phyloP scores from a whole-genome alignment of 495 filamentous ascomycete species.

The Physcia stellaris region DNA sequence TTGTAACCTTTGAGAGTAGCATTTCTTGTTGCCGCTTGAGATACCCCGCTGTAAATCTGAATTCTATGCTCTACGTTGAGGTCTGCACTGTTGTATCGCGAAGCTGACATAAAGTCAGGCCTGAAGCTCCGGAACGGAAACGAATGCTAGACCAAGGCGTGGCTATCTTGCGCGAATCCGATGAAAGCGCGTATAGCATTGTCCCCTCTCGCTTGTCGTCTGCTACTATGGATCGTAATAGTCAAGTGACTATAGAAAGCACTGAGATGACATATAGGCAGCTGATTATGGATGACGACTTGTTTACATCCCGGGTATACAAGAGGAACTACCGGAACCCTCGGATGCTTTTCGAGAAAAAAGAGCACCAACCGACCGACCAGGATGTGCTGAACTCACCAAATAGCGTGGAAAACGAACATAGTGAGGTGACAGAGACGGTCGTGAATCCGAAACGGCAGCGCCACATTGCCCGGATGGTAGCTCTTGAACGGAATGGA shows the following conservation, averaged over 20 bases:
- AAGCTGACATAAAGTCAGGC: no score
- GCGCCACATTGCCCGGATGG: no score
- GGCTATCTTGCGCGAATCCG: neutral
- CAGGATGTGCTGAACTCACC: no score
- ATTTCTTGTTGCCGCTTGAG: neutral
- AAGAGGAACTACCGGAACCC: neutral
- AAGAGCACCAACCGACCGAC: no score
- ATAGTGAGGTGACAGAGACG: no score
- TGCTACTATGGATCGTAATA: neutral
- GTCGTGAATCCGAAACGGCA: no score
- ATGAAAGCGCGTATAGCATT: constrained; percentile 5
- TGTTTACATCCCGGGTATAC: constrained; percentile 2
- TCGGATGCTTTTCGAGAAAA: no score
- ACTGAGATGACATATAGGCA: neutral
- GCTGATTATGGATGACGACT: neutral
- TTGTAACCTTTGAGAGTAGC: neutral
- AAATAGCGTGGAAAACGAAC: no score
- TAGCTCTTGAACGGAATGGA: no score
- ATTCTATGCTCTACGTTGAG: neutral
- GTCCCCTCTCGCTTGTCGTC: constrained; percentile 2
- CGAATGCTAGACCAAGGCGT: neutral
- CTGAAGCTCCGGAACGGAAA: neutral
- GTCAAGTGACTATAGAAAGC: neutral
- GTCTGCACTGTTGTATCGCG: no score
- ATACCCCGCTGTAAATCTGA: neutral